These are phyloP conservation scores for Penicillium sp. DNA, from an alignment of 2,329 filamentous ascomycete genomes.

Conservation along the genomic window DNA sequence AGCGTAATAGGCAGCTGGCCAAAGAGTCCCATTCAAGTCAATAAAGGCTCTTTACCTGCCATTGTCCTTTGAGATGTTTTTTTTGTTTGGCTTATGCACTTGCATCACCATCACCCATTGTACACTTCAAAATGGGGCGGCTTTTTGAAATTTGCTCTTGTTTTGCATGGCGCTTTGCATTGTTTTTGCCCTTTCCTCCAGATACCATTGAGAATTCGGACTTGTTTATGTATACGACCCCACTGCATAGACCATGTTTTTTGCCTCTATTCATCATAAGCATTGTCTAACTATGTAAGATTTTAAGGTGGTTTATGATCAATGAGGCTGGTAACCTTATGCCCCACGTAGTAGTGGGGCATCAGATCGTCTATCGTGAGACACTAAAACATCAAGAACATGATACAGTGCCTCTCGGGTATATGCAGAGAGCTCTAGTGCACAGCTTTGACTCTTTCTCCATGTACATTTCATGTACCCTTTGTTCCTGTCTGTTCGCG, in stretches of 20 bases:
- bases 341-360: not conserved
- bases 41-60: not conserved
- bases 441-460: not conserved
- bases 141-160: not conserved
- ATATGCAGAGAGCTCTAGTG: not conserved
- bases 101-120: not conserved
- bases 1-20: constrained; percentile 24
- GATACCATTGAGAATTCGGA: not conserved
- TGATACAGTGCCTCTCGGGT: not conserved
- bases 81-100: not conserved
- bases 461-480: not conserved
- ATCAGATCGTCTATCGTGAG: not conserved
- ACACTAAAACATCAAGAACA: not conserved
- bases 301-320: not conserved
- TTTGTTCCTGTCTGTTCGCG: not conserved
- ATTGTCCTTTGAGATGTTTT: not conserved
- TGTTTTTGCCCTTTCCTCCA: not conserved
- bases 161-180: constrained; percentile 2
- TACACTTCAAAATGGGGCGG: constrained; percentile 5
- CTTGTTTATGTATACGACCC: not conserved
- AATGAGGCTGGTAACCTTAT: not conserved
- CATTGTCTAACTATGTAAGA: not conserved
- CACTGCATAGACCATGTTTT: not conserved
- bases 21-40: constrained; percentile 9
- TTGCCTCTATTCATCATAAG: no score